Percentiles rank a stretch among this genome's conserved stretches.
These are phyloP conservation scores for Pseudozyma hubeiensis DNA, from an alignment of 1,284 basidiomycete genomes.

Conservation along the genomic window DNA sequence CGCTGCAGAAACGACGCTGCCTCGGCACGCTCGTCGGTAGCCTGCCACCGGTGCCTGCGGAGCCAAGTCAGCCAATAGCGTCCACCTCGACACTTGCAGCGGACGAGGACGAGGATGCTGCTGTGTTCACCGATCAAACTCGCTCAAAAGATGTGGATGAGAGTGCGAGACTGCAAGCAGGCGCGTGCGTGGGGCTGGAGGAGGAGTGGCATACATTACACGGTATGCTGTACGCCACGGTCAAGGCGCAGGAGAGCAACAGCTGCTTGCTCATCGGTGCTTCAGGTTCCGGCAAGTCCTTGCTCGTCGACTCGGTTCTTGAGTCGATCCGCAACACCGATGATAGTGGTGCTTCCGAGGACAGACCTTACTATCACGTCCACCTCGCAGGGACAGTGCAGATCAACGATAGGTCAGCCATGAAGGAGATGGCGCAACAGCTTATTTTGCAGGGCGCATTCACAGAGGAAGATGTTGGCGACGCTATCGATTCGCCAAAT, in stretches of 20 bases:
- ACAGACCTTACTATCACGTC: constrained; percentile 49
- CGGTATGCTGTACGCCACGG: constrained; percentile 43
- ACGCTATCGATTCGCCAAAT: constrained; percentile 11
- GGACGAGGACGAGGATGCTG: constrained; percentile 13
- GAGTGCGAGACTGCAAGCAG: constrained; percentile 9
- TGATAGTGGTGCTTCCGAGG: background rate
- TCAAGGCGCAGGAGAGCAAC: constrained; percentile 58
- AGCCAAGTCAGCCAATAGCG: background rate
- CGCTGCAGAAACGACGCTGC: constrained; percentile 25
- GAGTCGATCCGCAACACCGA: constrained; percentile 9
- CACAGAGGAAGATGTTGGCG: constrained; percentile 32
- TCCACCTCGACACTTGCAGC: constrained; percentile 2
- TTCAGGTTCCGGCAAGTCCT: constrained; percentile 53
- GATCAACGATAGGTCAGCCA: constrained; percentile 58
- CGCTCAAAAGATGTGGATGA: background rate
- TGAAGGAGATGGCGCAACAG: constrained; percentile 65
- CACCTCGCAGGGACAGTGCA: constrained; percentile 53
- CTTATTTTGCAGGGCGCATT: constrained; percentile 62
- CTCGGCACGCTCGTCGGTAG: constrained; percentile 28
- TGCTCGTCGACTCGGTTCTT: constrained; percentile 60
- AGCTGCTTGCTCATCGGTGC: constrained; percentile 62
- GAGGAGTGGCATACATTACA: constrained; percentile 55
- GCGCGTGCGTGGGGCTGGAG: constrained; percentile 50
- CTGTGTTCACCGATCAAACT: constrained; percentile 10
- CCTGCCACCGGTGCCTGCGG: constrained; percentile 13